Conservation (phyloP, 129 eudicot species). For the Daucus carota region DNA sequence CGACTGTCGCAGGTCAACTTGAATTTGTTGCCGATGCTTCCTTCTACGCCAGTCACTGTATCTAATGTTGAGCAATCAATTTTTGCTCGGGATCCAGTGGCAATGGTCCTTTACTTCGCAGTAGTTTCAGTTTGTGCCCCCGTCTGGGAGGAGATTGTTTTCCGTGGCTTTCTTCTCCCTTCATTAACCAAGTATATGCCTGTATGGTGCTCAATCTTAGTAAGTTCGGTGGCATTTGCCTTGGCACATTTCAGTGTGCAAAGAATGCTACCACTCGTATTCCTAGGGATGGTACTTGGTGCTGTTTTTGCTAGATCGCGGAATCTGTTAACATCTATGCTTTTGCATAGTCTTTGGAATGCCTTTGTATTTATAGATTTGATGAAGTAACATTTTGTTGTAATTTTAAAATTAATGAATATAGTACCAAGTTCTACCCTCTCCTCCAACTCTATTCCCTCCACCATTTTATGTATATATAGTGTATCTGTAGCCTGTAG, state of each 20-base stretch:
- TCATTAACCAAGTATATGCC: conserved; percentile 73
- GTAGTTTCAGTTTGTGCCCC: conserved; percentile 69
- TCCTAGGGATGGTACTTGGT: conserved; percentile 60
- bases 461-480: not conserved
- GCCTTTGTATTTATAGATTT: conserved; percentile 68
- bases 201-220: conserved; percentile 56
- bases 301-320: conserved; percentile 56
- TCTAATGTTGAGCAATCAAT: conserved; percentile 62
- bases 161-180: conserved; percentile 69
- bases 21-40: conserved; percentile 39
- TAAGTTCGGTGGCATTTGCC: conserved; percentile 62
- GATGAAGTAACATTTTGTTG: conserved; percentile 38
- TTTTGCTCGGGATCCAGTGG: conserved; percentile 59
- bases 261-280: conserved; percentile 57
- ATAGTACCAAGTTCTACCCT: conserved; percentile 1
- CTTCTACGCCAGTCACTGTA: conserved; percentile 49
- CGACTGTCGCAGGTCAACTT: conserved; percentile 58
- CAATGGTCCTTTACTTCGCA: conserved; percentile 47
- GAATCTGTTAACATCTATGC: conserved; percentile 53
- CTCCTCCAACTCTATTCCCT: not conserved
- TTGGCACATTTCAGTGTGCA: conserved; percentile 64
- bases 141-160: conserved; percentile 65
- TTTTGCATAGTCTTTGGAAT: conserved; percentile 70
- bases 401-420: conserved; percentile 9
- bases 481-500: conserved; percentile 11